Percentiles rank a stretch among this genome's conserved stretches.
These are phyloP conservation scores for Podila epicladia DNA, from an alignment of 192 early-diverging fungal species.

Conservation along the genomic window DNA sequence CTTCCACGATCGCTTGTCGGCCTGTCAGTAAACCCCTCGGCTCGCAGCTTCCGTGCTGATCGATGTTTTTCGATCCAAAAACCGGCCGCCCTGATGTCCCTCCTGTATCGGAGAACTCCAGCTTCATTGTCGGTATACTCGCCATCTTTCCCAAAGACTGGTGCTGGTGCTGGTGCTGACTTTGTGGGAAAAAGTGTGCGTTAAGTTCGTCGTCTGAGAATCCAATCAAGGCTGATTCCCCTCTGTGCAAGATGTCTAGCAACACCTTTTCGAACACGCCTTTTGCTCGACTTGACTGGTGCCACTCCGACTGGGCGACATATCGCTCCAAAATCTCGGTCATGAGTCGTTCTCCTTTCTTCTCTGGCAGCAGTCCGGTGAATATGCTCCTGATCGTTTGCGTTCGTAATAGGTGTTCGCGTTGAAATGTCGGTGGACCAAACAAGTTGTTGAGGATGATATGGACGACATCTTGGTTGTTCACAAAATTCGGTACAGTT, in stretches of 20 bases:
- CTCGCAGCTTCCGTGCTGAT: neutral
- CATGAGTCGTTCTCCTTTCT: conserved; percentile 52
- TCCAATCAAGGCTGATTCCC: conserved; percentile 26
- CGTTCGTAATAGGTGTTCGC: conserved; percentile 28
- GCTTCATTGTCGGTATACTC: conserved; percentile 22
- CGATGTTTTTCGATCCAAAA: neutral
- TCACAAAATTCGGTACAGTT: conserved; percentile 35
- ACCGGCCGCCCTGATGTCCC: neutral
- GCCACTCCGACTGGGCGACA: conserved; percentile 46
- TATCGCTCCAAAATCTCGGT: conserved; percentile 51
- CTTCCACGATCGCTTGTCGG: conserved; percentile 37
- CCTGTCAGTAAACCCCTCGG: conserved; percentile 2
- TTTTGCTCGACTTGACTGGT: conserved; percentile 29
- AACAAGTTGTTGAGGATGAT: conserved; percentile 45
- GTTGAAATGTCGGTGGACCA: conserved; percentile 36
- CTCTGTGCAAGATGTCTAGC: conserved; percentile 34
- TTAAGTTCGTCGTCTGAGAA: conserved; percentile 44
- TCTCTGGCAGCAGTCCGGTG: conserved; percentile 29
- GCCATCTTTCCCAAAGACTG: conserved; percentile 27
- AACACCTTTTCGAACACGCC: conserved; percentile 31
- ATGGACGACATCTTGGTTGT: conserved; percentile 41
- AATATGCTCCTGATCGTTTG: conserved; percentile 27
- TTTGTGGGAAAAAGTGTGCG: conserved; percentile 10
- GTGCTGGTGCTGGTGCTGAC: conserved; percentile 1
- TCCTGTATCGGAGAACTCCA: neutral